Evolutionary conservation across 2,329 filamentous ascomycete species (phyloP).

Genomic region (Talaromyces atroroseus): DNA sequence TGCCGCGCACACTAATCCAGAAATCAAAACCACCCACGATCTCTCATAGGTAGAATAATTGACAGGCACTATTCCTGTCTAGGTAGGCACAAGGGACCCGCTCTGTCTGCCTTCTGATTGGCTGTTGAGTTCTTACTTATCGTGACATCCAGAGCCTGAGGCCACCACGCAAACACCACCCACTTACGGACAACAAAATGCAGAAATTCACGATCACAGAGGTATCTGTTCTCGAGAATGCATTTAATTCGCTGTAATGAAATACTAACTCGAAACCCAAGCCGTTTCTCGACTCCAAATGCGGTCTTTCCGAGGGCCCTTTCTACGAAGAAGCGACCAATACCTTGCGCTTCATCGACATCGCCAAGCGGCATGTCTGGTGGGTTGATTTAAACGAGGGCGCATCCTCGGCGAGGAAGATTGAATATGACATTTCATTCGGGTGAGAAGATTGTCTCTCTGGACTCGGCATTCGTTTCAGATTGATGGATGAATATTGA

Average conservation of each 20-base stretch:
- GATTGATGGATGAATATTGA: not conserved
- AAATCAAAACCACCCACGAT: too few relatives aligned
- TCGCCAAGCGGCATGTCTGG: slow-evolving; percentile 50
- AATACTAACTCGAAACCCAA: slow-evolving; percentile 7
- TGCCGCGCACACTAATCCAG: too few relatives aligned
- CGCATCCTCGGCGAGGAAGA: slow-evolving; percentile 43
- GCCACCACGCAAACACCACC: not conserved
- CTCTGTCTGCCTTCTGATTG: not conserved
- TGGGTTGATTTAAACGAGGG: slow-evolving; percentile 8
- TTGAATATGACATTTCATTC: slow-evolving; percentile 52
- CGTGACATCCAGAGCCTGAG: not conserved
- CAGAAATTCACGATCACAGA: slow-evolving; percentile 12
- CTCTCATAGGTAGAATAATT: too few relatives aligned
- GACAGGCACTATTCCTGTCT: not conserved
- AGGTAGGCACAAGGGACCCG: not conserved
- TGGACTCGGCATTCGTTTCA: not conserved
- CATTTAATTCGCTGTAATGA: not conserved
- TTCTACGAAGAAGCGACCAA: slow-evolving; percentile 22
- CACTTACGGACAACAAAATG: not conserved
- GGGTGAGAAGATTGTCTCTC: slow-evolving; percentile 22
- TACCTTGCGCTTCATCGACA: slow-evolving; percentile 46
- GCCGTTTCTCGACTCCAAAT: slow-evolving; percentile 20
- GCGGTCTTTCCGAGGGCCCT: slow-evolving; percentile 24
- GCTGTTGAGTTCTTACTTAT: not conserved
- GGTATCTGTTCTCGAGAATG: not conserved